A percentile compares a stretch with the other conserved stretches of the same genome.
These are phyloP conservation scores for Saccharomyces pastorianus DNA, from an alignment of 1,139 yeast genomes.

Conservation along the genomic window DNA sequence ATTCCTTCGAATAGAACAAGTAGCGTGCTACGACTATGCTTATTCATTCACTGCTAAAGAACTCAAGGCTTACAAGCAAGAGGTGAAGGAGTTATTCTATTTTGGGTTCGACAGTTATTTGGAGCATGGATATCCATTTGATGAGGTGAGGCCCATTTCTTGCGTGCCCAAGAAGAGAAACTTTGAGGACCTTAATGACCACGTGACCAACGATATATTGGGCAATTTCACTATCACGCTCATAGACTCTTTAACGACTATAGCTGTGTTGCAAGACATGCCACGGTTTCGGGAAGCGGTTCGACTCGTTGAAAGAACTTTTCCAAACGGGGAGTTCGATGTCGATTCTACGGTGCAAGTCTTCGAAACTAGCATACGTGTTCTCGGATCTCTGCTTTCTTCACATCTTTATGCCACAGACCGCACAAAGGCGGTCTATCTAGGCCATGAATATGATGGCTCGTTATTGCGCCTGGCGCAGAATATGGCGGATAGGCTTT, in stretches of 20 bases:
- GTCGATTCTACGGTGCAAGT: constrained; percentile 72
- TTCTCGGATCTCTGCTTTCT: constrained; percentile 70
- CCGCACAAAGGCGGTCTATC: constrained; percentile 37
- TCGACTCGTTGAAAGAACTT: constrained; percentile 36
- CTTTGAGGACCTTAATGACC: constrained; percentile 42
- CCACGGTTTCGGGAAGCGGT: constrained; percentile 46
- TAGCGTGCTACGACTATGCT: neutral
- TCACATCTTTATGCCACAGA: constrained; percentile 70
- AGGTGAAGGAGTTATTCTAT: constrained; percentile 51
- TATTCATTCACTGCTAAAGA: constrained; percentile 44
- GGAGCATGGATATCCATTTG: constrained; percentile 67
- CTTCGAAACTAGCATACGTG: constrained; percentile 75
- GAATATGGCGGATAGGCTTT: constrained; percentile 59
- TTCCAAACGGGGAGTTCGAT: constrained; percentile 39
- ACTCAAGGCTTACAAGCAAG: constrained; percentile 38
- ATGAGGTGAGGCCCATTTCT: constrained; percentile 68
- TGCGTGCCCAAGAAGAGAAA: constrained; percentile 69
- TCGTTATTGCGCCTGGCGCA: constrained; percentile 59
- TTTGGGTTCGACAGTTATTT: constrained; percentile 75
- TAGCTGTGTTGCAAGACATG: constrained; percentile 63
- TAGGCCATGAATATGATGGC: constrained; percentile 52
- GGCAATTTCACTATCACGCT: constrained; percentile 77
- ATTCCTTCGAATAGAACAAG: neutral
- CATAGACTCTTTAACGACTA: constrained; percentile 71
- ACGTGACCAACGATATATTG: constrained; percentile 69